These are phyloP conservation scores for Aurinia saxatilis DNA, from an alignment of 345 rosid genomes.

Conservation along the genomic window DNA sequence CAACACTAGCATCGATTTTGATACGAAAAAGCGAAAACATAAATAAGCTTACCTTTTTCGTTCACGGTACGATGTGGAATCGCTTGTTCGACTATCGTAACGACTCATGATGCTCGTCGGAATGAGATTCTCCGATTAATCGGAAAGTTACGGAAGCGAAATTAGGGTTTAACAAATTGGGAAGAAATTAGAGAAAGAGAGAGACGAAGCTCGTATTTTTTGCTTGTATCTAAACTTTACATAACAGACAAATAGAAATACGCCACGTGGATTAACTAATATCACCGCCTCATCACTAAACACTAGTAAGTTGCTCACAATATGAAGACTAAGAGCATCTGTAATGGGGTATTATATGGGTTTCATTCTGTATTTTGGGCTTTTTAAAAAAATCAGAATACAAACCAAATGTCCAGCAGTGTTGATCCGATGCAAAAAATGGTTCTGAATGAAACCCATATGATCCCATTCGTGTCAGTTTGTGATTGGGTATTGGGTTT, in stretches of 20 bases:
- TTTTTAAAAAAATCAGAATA: no score
- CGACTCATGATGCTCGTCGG: slow-evolving; percentile 63
- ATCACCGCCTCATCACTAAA: no score
- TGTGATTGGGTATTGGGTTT: no score
- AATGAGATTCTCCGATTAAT: background rate
- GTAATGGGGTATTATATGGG: no score
- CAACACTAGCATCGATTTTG: background rate
- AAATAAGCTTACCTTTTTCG: slow-evolving; percentile 82
- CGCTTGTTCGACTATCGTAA: slow-evolving; percentile 86
- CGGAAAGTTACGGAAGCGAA: background rate
- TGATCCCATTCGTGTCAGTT: no score
- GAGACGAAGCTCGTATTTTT: background rate
- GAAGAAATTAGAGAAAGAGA: background rate
- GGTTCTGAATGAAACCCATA: no score
- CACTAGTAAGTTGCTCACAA: no score
- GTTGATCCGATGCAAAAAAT: no score
- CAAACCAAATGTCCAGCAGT: no score
- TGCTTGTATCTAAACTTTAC: background rate
- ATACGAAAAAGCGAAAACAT: background rate
- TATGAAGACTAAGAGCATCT: no score
- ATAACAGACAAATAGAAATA: background rate
- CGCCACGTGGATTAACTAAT: slow-evolving; percentile 13
- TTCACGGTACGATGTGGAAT: slow-evolving; percentile 89
- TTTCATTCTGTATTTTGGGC: no score
- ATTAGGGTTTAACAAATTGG: slow-evolving; percentile 28